Percentiles rank a stretch among this genome's conserved stretches.
Evolutionary conservation across 73 alveolate species (phyloP).

Genomic region (Paramecium tetraurelia): DNA sequence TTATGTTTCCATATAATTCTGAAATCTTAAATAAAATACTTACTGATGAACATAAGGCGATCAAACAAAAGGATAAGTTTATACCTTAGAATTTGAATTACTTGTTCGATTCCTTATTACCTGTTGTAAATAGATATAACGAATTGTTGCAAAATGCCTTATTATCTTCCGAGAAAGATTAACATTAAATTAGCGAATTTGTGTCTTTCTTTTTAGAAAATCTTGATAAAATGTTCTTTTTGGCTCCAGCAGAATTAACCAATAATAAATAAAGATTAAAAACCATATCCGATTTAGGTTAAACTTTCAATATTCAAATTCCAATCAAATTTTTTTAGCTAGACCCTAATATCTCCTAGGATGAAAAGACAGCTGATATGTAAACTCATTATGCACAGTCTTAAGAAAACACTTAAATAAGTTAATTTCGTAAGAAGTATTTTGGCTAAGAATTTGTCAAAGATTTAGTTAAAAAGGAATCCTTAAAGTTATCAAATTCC

Average conservation of each 20-base stretch:
- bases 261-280: not conserved
- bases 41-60: not conserved
- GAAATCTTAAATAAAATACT: not conserved
- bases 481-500: conserved; percentile 15
- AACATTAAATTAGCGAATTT: not conserved
- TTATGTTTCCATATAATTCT: not conserved
- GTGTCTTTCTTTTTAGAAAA: conserved; percentile 9
- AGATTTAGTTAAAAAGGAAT: not conserved
- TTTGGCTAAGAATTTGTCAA: not conserved
- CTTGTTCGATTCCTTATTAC: conserved; percentile 18
- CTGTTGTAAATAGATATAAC: conserved; percentile 29
- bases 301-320: not conserved
- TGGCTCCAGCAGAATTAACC: not conserved
- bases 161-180: not conserved
- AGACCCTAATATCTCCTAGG: not conserved
- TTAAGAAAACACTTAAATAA: not conserved
- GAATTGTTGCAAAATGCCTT: not conserved
- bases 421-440: not conserved
- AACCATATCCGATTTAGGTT: not conserved
- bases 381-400: not conserved
- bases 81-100: not conserved
- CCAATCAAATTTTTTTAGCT: not conserved
- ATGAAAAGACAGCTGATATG: not conserved
- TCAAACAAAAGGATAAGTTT: not conserved
- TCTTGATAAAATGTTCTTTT: conserved; percentile 34